Conservation (phyloP, 2,329 filamentous ascomycete species). For the Cercospora zeae-maydis region DNA sequence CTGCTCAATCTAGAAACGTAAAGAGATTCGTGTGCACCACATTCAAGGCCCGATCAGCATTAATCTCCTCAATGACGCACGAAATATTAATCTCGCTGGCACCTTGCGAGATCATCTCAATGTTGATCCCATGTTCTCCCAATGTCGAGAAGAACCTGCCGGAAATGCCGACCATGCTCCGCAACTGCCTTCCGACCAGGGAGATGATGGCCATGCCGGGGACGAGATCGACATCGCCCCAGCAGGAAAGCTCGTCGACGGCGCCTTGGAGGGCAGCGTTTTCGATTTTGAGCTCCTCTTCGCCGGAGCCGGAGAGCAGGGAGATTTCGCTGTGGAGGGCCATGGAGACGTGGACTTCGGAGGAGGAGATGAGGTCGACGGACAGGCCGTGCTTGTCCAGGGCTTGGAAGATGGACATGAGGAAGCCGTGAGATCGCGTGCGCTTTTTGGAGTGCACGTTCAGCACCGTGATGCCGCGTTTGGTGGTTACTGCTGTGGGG, state of each 20-base stretch:
- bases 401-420: slow-evolving; percentile 89
- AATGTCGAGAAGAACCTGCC: slow-evolving; percentile 93
- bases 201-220: slow-evolving; percentile 93
- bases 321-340: slow-evolving; percentile 78
- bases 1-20: slow-evolving; percentile 73
- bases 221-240: slow-evolving; percentile 86
- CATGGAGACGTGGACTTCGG: slow-evolving; percentile 96
- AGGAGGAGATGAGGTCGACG: slow-evolving; percentile 93
- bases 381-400: slow-evolving; percentile 82
- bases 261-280: slow-evolving; percentile 48
- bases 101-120: slow-evolving; percentile 99
- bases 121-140: slow-evolving; percentile 89
- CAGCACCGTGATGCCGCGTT: slow-evolving; percentile 92
- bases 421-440: slow-evolving; percentile 91
- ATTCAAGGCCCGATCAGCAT: slow-evolving; percentile 90
- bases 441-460: slow-evolving; percentile 98
- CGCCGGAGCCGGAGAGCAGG: slow-evolving; percentile 46
- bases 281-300: slow-evolving; percentile 48
- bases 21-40: slow-evolving; percentile 96
- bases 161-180: slow-evolving; percentile 90
- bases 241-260: slow-evolving; percentile 69
- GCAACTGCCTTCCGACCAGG: slow-evolving; percentile 91
- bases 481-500: slow-evolving; percentile 79
- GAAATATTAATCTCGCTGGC: slow-evolving; percentile 99
- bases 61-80: slow-evolving; percentile 88